Base-by-base conservation (phyloP, 192 early-diverging fungal species). In the Phycomyces blakesleeanus region DNA sequence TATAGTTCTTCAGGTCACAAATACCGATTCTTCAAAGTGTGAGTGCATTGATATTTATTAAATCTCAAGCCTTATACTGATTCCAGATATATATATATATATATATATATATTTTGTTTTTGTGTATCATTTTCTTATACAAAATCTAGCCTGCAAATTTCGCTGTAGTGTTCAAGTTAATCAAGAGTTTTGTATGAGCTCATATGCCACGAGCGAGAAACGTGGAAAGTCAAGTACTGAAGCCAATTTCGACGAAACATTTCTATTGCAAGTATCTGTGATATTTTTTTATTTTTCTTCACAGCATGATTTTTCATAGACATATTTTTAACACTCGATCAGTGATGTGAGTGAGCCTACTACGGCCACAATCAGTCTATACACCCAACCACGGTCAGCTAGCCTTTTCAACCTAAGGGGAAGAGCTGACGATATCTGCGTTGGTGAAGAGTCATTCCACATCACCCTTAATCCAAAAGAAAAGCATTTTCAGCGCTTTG, bases 231-330 rank as follows among this genome's bases (percentile, higher is more conserved):
- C 50, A 24, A 68, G 55, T 18, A 52, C 62, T 4, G 51, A 65
- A 51, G 63, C 61, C 38, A 59, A 68, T 21, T 65, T 74, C 40
- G 72, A 74, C 57, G 66, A 74, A 55, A 68, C 63, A 18, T 74
- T 68, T 37, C 20, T 68, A 44, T 68, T 74, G 72, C 64, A 65
- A 74, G 61, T 52, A 21, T 47, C 1, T 12, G 16, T 34, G 22
- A 39, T n/a, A 44, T 3, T 38, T 57, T 27, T n/a, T n/a, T n/a
- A n/a, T n/a, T n/a, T 26, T 24, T 24, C 4, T 24, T 21, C 10
- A 22, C 29, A 29, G 5, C n/a, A 29, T 37, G 10, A 29, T 57
- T 57, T 47, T 60, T 40, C 44, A 26, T 60, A n/a, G n/a, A n/a
- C 29, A 34, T 34, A 34, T 5, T 34, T 34, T 34, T 34, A 34